Evolutionary conservation across 305 asterid genomes (phyloP).

Genomic region (Striga hermonthica): DNA sequence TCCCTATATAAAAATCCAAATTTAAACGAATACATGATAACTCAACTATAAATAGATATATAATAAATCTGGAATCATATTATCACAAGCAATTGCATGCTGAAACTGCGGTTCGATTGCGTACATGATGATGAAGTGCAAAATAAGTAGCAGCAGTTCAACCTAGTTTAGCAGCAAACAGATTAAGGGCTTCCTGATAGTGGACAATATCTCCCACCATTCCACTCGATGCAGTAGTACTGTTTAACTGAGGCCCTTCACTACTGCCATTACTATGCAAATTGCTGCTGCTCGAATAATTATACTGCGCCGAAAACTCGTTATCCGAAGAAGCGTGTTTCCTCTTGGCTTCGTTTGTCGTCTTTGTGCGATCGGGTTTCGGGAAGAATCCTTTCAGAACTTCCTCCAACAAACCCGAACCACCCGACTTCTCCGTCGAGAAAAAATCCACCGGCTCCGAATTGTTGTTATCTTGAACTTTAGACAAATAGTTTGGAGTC

Average conservation of each 20-base stretch:
- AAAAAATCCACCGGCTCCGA: constrained; percentile 47
- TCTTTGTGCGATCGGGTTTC: constrained; percentile 36
- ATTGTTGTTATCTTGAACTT: no score
- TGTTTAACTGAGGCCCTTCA: constrained; percentile 26
- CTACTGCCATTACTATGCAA: constrained; percentile 32
- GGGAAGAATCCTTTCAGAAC: constrained; percentile 75
- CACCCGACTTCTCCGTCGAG: constrained; percentile 50
- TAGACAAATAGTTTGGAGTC: not conserved
- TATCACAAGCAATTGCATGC: not conserved
- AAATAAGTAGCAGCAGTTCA: constrained; percentile 12
- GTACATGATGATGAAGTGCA: no score
- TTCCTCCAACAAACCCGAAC: constrained; percentile 71
- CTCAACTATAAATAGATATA: no score
- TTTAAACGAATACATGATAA: no score
- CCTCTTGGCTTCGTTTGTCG: not conserved
- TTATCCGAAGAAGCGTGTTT: not conserved
- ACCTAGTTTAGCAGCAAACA: constrained; percentile 46
- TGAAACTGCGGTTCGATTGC: no score
- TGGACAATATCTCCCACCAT: constrained; percentile 57
- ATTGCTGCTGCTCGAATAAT: constrained; percentile 12
- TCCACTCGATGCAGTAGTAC: constrained; percentile 38
- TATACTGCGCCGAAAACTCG: constrained; percentile 25
- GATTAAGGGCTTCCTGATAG: constrained; percentile 55
- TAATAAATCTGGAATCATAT: not conserved
- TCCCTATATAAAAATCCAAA: no score